Evolutionary conservation across 208 protist genomes (phyloP).

Genomic region (Trypanosoma avium): DNA sequence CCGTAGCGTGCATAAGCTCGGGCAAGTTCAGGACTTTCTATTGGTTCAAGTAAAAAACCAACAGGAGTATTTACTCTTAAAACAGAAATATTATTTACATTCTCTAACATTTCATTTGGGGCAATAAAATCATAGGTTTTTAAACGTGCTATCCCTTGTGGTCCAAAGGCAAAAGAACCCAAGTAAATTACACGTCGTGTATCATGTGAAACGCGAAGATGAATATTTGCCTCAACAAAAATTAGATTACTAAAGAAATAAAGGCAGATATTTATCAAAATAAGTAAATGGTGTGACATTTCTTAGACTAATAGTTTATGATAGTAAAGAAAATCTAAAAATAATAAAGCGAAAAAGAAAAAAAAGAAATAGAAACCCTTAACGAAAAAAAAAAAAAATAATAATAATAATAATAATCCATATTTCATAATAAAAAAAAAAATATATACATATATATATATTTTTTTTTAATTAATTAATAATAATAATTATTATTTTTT

Average conservation of each 20-base stretch:
- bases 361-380: constrained; percentile 12
- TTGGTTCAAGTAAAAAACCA: constrained; percentile 26
- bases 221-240: constrained; percentile 23
- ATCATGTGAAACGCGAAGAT: constrained; percentile 26
- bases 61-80: not conserved
- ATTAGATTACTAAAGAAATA: not conserved
- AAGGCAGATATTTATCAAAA: not conserved
- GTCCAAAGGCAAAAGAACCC: constrained; percentile 28
- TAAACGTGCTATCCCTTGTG: constrained; percentile 13
- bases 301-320: not conserved
- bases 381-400: constrained; percentile 2
- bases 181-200: constrained; percentile 29
- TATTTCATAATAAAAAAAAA: not conserved
- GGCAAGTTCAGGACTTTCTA: constrained; percentile 9
- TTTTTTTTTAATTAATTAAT: not conserved
- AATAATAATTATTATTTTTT: not conserved
- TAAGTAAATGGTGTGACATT: not conserved
- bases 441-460: not conserved
- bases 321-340: not conserved
- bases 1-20: constrained; percentile 19
- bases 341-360: constrained; percentile 15
- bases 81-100: not conserved
- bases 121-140: not conserved
- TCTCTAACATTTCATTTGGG: constrained; percentile 15
- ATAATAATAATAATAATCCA: constrained; percentile 6